Evolutionary conservation across 176 grass and related monocot genomes (phyloP).

Genomic region (Musa acuminata): DNA sequence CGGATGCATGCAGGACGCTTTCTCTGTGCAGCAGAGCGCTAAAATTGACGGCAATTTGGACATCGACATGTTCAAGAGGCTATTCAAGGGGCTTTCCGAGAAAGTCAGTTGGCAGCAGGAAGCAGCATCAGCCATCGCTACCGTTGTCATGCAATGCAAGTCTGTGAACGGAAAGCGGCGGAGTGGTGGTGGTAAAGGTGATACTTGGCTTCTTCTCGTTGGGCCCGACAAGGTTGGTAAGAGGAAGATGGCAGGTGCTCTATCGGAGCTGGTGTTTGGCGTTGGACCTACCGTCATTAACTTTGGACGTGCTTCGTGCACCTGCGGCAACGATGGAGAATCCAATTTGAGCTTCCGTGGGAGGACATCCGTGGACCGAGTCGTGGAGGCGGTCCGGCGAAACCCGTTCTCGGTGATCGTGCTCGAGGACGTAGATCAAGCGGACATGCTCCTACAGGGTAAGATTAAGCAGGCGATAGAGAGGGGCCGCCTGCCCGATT

Average conservation of each 20-base stretch:
- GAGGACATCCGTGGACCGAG: constrained; percentile 55
- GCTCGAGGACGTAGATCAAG: constrained; percentile 71
- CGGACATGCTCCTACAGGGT: constrained; percentile 43
- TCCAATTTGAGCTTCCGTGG: constrained; percentile 46
- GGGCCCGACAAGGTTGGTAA: constrained; percentile 90
- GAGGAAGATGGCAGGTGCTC: constrained; percentile 64
- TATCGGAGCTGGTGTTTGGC: constrained; percentile 62
- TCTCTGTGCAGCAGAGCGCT: constrained; percentile 53
- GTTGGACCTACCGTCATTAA: constrained; percentile 27
- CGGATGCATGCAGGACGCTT: constrained; percentile 4
- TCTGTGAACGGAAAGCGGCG: constrained; percentile 49
- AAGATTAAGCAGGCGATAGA: constrained; percentile 84
- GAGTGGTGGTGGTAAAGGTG: constrained; percentile 42
- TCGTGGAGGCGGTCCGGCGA: constrained; percentile 64
- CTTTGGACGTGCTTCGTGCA: constrained; percentile 24
- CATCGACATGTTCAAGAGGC: constrained; percentile 81
- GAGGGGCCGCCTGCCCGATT: constrained; percentile 71
- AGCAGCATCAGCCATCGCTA: constrained; percentile 70
- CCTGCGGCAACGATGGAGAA: constrained; percentile 26
- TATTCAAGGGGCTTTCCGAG: constrained; percentile 69
- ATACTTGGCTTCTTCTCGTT: constrained; percentile 84
- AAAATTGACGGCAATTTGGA: constrained; percentile 71
- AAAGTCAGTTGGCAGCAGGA: constrained; percentile 87
- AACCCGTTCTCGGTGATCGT: constrained; percentile 83
- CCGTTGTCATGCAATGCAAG: constrained; percentile 70